Percentiles rank a stretch among this genome's conserved stretches.
Conservation (phyloP, 108 stramenopile species). For the Fragilariopsis cylindrus region DNA sequence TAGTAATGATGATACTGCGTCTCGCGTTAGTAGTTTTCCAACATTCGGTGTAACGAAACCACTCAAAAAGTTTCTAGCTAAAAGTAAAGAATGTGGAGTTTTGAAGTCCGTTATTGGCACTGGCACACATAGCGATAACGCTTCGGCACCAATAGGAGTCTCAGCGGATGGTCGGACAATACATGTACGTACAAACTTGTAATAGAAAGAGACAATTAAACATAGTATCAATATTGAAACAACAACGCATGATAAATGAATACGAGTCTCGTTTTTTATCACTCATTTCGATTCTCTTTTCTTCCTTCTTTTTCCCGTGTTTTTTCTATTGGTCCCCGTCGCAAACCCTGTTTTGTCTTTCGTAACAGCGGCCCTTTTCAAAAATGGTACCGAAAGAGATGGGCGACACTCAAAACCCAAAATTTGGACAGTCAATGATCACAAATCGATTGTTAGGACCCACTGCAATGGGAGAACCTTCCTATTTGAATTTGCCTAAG, state of each 20-base stretch:
- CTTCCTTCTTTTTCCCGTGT: too few relatives aligned
- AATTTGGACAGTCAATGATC: slow-evolving; percentile 64
- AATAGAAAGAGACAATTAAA: too few relatives aligned
- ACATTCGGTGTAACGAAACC: slow-evolving; percentile 29
- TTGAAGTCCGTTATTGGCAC: slow-evolving; percentile 13
- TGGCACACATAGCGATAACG: not conserved
- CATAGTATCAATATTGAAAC: too few relatives aligned
- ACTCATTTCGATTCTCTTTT: too few relatives aligned
- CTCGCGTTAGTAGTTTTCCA: slow-evolving; percentile 12
- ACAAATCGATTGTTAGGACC: slow-evolving; percentile 71
- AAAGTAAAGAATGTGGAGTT: slow-evolving; percentile 5
- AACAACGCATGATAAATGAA: too few relatives aligned
- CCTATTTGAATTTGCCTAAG: slow-evolving; percentile 69
- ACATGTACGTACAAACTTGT: not conserved
- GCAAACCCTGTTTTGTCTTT: too few relatives aligned
- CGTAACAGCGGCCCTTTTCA: not conserved
- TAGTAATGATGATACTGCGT: not conserved
- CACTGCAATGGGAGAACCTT: slow-evolving; percentile 36
- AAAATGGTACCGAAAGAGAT: not conserved
- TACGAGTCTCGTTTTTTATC: too few relatives aligned
- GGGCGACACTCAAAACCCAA: slow-evolving; percentile 28
- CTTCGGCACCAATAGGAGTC: slow-evolving; percentile 20
- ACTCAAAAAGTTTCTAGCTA: slow-evolving; percentile 44
- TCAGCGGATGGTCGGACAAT: slow-evolving; percentile 16
- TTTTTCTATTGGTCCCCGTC: too few relatives aligned